A percentile compares a stretch with the other conserved stretches of the same genome.
These are phyloP conservation scores for Taphrina pruni DNA, from an alignment of 1,139 yeast genomes.

Conservation along the genomic window DNA sequence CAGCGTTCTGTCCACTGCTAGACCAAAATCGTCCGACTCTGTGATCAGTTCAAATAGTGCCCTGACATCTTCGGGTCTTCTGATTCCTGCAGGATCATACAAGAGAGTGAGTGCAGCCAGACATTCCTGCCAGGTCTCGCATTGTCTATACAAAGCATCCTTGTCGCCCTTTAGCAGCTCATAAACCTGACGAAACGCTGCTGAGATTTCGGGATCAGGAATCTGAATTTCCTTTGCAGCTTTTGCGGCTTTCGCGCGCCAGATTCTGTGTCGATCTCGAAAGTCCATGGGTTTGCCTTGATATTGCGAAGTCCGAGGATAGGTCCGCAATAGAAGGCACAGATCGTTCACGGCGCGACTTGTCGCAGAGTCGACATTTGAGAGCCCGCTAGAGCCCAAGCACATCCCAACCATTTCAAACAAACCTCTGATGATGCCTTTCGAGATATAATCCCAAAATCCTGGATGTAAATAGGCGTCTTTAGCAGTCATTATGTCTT, in stretches of 20 bases:
- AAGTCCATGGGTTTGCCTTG: conserved; percentile 27
- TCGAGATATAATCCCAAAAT: conserved; percentile 71
- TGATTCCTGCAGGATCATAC: conserved; percentile 62
- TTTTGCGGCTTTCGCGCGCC: conserved; percentile 46
- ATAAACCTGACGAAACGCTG: conserved; percentile 44
- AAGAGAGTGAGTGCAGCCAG: conserved; percentile 66
- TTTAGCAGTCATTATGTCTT: conserved; percentile 45
- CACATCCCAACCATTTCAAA: conserved; percentile 58
- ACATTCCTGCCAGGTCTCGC: conserved; percentile 74
- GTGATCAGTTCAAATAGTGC: conserved; percentile 49
- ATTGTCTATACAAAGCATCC: conserved; percentile 59
- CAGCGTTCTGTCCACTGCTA: conserved; percentile 53
- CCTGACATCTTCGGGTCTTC: conserved; percentile 55
- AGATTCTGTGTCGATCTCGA: conserved; percentile 43
- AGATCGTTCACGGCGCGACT: conserved; percentile 40
- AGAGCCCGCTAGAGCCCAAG: conserved; percentile 44
- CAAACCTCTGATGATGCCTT: conserved; percentile 67
- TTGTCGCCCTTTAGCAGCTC: conserved; percentile 59
- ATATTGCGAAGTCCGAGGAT: conserved; percentile 44
- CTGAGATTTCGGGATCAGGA: conserved; percentile 34
- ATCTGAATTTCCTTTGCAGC: conserved; percentile 42
- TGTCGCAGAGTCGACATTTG: conserved; percentile 41
- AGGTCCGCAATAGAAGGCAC: conserved; percentile 43
- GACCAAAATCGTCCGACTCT: conserved; percentile 47
- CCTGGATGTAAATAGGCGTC: conserved; percentile 55